Evolutionary conservation across 1,139 yeast genomes (phyloP).

Genomic region (Nakaseomyces bracarensis): DNA sequence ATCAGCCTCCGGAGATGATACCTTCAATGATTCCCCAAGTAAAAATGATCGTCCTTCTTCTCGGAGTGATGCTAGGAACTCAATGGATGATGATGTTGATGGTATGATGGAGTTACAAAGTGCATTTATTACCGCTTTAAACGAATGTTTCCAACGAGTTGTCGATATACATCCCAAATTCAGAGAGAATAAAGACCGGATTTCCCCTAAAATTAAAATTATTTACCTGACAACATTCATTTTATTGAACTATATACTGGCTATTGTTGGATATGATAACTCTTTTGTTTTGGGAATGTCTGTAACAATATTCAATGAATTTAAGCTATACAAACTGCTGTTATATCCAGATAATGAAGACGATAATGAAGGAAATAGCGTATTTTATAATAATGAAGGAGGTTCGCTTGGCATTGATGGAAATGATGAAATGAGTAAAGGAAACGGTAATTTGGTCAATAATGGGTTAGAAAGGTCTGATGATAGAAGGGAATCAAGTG

Average conservation of each 20-base stretch:
- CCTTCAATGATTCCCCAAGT: conserved; percentile 5
- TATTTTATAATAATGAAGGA: background rate
- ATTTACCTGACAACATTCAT: conserved; percentile 42
- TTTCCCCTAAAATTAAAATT: conserved; percentile 34
- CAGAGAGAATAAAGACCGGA: conserved; percentile 28
- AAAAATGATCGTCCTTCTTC: conserved; percentile 5
- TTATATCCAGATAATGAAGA: conserved; percentile 29
- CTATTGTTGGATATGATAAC: conserved; percentile 51
- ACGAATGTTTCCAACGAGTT: conserved; percentile 37
- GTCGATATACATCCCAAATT: conserved; percentile 41
- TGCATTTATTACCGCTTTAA: conserved; percentile 27
- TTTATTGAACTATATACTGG: conserved; percentile 46
- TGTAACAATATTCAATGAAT: conserved; percentile 51
- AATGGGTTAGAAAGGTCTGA: conserved; percentile 9
- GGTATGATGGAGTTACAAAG: conserved; percentile 19
- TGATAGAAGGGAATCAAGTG: conserved; percentile 7
- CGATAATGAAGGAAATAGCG: conserved; percentile 21
- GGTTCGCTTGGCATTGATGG: background rate
- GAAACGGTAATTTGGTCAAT: conserved; percentile 4
- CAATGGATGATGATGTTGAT: conserved; percentile 33
- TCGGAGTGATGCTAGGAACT: conserved; percentile 12
- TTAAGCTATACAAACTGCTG: conserved; percentile 40
- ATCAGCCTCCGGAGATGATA: conserved; percentile 7
- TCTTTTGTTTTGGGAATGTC: conserved; percentile 48
- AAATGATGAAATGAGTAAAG: background rate